Conservation (phyloP, 495 filamentous ascomycete species). For the Hypomontagnella monticulosa region DNA sequence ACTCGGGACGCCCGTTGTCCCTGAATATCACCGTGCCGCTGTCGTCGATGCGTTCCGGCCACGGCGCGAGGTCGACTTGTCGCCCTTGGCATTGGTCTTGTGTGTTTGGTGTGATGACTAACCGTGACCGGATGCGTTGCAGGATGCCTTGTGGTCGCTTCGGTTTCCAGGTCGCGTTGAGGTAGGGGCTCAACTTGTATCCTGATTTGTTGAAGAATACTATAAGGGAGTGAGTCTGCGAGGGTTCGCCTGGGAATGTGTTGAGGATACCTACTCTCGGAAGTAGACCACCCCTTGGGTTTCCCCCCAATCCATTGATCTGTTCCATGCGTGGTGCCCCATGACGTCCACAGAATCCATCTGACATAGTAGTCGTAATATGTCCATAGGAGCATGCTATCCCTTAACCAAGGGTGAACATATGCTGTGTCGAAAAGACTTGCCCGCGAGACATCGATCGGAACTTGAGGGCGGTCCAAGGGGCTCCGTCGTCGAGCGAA, state of each 20-base stretch:
- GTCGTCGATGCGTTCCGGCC: slow-evolving; percentile 42
- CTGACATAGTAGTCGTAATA: slow-evolving; percentile 40
- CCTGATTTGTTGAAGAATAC: slow-evolving; percentile 46
- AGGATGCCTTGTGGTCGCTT: slow-evolving; percentile 21
- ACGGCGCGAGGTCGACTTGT: slow-evolving; percentile 52
- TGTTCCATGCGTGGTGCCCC: slow-evolving; percentile 35
- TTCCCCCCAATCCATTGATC: slow-evolving; percentile 43
- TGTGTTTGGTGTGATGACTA: slow-evolving; percentile 46
- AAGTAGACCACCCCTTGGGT: slow-evolving; percentile 35
- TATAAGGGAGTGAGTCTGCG: slow-evolving; percentile 5
- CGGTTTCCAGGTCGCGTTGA: slow-evolving; percentile 33
- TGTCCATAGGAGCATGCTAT: slow-evolving; percentile 33
- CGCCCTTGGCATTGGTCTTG: slow-evolving; percentile 29
- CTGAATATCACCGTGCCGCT: slow-evolving; percentile 44
- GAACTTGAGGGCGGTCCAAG: slow-evolving; percentile 49
- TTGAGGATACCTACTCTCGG: slow-evolving; percentile 37
- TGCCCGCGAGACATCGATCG: slow-evolving; percentile 54
- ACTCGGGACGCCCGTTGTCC: slow-evolving; percentile 46
- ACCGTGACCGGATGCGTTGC: slow-evolving; percentile 42
- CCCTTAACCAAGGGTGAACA: slow-evolving; percentile 54
- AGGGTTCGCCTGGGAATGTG: too few species aligned
- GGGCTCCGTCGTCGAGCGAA: slow-evolving; percentile 21
- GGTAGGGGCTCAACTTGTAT: slow-evolving; percentile 32
- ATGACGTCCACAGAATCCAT: slow-evolving; percentile 36
- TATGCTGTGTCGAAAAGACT: slow-evolving; percentile 61